Percentiles rank a stretch among this genome's conserved stretches.
Conservation (phyloP, 441 rosid species). For the Populus tomentosa region DNA sequence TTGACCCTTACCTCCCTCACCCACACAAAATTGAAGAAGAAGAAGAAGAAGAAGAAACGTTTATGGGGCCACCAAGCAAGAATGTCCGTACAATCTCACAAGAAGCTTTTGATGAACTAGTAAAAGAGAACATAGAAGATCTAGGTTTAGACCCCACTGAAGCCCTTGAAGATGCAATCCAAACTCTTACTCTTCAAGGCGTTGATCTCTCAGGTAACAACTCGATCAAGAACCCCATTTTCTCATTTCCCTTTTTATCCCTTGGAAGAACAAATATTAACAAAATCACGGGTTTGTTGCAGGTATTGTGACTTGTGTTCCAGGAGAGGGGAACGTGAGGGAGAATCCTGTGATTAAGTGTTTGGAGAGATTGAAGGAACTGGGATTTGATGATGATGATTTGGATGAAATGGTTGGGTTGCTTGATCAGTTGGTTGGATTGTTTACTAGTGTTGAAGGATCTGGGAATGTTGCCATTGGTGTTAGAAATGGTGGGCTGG, state of each 20-base stretch:
- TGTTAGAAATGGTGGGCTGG: conserved; percentile 62
- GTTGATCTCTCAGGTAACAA: conserved; percentile 81
- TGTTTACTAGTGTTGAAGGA: conserved; percentile 34
- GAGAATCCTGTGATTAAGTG: conserved; percentile 66
- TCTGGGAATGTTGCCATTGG: conserved; percentile 65
- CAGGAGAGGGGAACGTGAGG: conserved; percentile 56
- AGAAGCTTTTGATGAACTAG: conserved; percentile 85
- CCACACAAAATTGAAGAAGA: neutral
- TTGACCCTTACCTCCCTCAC: too few species aligned
- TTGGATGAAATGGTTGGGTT: conserved; percentile 42
- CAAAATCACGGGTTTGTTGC: neutral
- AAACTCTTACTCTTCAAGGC: conserved; percentile 85
- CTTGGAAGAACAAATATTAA: neutral
- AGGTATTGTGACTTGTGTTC: conserved; percentile 75
- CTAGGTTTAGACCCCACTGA: conserved; percentile 88
- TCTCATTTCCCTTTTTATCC: conserved; percentile 8
- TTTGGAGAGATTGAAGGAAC: conserved; percentile 50
- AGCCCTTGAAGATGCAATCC: conserved; percentile 87
- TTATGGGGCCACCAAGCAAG: conserved; percentile 32
- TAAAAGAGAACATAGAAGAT: conserved; percentile 80
- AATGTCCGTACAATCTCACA: conserved; percentile 66
- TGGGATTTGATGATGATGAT: conserved; percentile 29
- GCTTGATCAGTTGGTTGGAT: conserved; percentile 40
- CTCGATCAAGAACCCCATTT: neutral
- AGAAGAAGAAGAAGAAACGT: neutral